phyloP scores from a whole-genome alignment of 352 stramenopile genomes.

The Pythium sp. region DNA sequence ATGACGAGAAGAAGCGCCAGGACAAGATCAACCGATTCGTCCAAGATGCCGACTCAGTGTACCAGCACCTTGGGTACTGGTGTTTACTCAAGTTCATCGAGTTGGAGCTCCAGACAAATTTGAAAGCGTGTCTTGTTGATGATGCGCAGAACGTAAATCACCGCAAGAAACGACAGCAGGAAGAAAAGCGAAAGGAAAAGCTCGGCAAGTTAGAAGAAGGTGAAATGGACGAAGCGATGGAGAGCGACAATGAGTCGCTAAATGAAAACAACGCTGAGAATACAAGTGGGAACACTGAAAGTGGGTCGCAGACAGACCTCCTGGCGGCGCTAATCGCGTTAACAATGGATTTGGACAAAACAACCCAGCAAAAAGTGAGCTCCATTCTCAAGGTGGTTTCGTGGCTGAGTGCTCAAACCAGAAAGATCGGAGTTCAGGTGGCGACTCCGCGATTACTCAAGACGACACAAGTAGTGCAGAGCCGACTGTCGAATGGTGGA shows the following conservation, averaged over 20 bases:
- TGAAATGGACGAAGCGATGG: conserved; percentile 27
- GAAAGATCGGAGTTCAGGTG: conserved; percentile 30
- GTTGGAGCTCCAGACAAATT: conserved; percentile 66
- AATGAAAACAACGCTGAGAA: conserved; percentile 8
- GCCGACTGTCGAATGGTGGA: conserved; percentile 36
- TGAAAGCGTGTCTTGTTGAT: conserved; percentile 65
- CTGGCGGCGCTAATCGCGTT: conserved; percentile 22
- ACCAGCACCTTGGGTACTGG: conserved; percentile 65
- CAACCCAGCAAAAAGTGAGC: conserved; percentile 33
- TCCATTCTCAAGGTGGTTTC: conserved; percentile 58
- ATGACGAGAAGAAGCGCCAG: conserved; percentile 75
- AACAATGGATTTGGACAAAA: conserved; percentile 37
- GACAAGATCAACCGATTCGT: conserved; percentile 74
- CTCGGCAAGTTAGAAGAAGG: conserved; percentile 20
- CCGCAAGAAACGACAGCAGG: conserved; percentile 28
- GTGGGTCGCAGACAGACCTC: neutral
- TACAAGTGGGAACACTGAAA: neutral
- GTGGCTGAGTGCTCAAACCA: conserved; percentile 36
- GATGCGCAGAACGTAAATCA: conserved; percentile 66
- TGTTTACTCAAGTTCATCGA: conserved; percentile 83
- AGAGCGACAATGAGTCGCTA: conserved; percentile 18
- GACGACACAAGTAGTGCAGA: conserved; percentile 43
- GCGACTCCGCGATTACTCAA: conserved; percentile 61
- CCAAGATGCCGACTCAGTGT: conserved; percentile 56
- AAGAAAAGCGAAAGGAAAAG: conserved; percentile 6